phyloP scores from a whole-genome alignment of 306 rosid species.

The Vigna mungo region DNA sequence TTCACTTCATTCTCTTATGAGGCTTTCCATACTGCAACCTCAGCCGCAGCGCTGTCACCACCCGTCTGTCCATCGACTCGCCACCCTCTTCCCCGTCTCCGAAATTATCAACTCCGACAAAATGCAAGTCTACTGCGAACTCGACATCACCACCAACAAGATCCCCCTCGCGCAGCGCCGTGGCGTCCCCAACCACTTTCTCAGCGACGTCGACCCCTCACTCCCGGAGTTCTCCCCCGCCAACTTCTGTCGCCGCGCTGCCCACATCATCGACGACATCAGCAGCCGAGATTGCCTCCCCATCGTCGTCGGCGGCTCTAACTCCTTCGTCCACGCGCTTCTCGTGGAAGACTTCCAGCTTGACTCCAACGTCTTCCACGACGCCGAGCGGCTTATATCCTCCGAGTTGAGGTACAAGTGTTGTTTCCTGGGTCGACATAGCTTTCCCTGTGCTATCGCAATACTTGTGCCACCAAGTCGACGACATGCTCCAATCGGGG shows the following conservation, averaged over 20 bases:
- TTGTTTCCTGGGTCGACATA: slow-evolving; percentile 89
- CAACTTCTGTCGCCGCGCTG: slow-evolving; percentile 64
- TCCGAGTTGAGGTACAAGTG: slow-evolving; percentile 73
- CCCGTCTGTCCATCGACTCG: slow-evolving; percentile 80
- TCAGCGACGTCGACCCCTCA: slow-evolving; percentile 63
- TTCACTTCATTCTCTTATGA: slow-evolving; percentile 45
- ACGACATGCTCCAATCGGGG: slow-evolving; percentile 84
- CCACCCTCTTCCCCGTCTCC: slow-evolving; percentile 59
- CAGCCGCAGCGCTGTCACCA: slow-evolving; percentile 27
- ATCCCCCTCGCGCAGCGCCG: slow-evolving; percentile 62
- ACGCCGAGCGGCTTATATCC: slow-evolving; percentile 21
- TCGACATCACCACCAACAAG: slow-evolving; percentile 91
- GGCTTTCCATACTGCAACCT: slow-evolving; percentile 46
- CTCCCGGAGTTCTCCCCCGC: slow-evolving; percentile 60
- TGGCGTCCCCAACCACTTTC: slow-evolving; percentile 76
- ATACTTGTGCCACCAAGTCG: slow-evolving; percentile 73
- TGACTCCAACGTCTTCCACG: slow-evolving; percentile 48
- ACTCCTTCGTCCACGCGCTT: slow-evolving; percentile 81
- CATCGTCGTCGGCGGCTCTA: slow-evolving; percentile 83
- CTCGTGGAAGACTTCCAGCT: slow-evolving; percentile 61
- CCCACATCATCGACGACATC: slow-evolving; percentile 47
- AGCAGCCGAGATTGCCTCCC: slow-evolving; percentile 58
- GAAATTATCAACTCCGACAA: slow-evolving; percentile 91
- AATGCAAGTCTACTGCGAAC: slow-evolving; percentile 83
- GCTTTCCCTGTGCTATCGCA: slow-evolving; percentile 59